phyloP scores from a whole-genome alignment of 768 basidiomycete species.

The Suillus spraguei region DNA sequence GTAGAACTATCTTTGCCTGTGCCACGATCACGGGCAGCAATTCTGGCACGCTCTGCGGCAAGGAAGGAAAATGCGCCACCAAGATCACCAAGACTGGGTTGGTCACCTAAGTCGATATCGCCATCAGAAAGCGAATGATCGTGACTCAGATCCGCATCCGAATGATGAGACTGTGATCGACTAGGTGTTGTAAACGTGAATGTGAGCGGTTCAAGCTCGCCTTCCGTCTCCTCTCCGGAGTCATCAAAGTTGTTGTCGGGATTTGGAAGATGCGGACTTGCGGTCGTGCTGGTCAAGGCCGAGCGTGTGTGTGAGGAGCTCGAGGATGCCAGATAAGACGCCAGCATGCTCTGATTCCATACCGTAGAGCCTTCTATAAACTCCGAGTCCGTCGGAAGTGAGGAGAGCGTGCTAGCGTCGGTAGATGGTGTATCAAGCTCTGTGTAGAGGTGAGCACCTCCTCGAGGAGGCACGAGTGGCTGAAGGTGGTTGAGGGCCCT shows the following conservation, averaged over 20 bases:
- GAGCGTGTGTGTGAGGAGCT: slow-evolving; percentile 20
- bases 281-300: slow-evolving; percentile 15
- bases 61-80: slow-evolving; percentile 77
- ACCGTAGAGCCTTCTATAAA: slow-evolving; percentile 59
- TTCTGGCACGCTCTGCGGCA: slow-evolving; percentile 65
- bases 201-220: slow-evolving; percentile 30
- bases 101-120: slow-evolving; percentile 34
- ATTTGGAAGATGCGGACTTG: slow-evolving; percentile 8
- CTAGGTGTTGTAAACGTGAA: slow-evolving; percentile 32
- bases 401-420: slow-evolving; percentile 25
- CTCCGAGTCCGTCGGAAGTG: slow-evolving; percentile 35
- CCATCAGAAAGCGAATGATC: slow-evolving; percentile 18
- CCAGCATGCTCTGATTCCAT: slow-evolving; percentile 62
- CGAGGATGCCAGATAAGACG: slow-evolving; percentile 52
- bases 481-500: slow-evolving; percentile 65
- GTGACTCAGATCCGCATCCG: slow-evolving; percentile 7
- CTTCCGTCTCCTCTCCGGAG: slow-evolving; percentile 42
- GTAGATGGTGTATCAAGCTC: slow-evolving; percentile 33
- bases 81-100: slow-evolving; percentile 72
- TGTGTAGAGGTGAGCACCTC: slow-evolving; percentile 20
- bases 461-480: slow-evolving; percentile 38
- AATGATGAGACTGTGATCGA: slow-evolving; percentile 13
- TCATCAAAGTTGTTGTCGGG: slow-evolving; percentile 8
- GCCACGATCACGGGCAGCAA: slow-evolving; percentile 43
- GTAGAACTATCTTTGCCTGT: slow-evolving; percentile 34